Evolutionary conservation across 2,329 filamentous ascomycete genomes (phyloP), one percentile per base, ranked within the genome.

Genomic region (Ciborinia camelliae): DNA sequence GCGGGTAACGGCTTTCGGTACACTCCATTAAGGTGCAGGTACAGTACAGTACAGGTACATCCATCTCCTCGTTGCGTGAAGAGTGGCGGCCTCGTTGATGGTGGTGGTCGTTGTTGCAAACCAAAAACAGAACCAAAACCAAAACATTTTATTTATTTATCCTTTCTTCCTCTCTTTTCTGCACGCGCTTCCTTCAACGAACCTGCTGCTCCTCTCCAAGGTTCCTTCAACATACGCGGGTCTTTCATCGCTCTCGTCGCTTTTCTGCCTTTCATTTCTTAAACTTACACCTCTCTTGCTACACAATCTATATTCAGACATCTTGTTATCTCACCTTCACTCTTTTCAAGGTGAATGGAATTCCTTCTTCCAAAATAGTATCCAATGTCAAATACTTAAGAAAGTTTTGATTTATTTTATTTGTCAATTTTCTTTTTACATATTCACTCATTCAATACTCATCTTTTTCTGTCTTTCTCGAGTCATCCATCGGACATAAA

Each of bases 381-480:
- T 54, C 26, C 48, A 35, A 53, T 62, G 35, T 32, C 50, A 62
- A 43, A 67, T 70, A 73, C 69, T 72, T 72, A 72, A 71, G 70
- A 68, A 70, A 70, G 45, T 37, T 28, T 55, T 37, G n/a, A 47
- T 43, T 43, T 41, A 54, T 39, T 55, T 62, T 66, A 65, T 65
- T 64, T 60, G 66, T 65, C 63, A 66, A 67, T 47, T 58, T 65
- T 37, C 55, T 65, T 52, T 52, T 63, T 66, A 54, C 52, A 66
- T 39, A 23, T 62, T 62, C 59, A 66, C 54, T 52, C 48, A 37
- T 66, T 65, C 51, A 47, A 26, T 54, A 62, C 48, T 47, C 28
- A 43, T 35, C 39, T 37, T 47, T 32, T 28, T 35, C 20, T 6
- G 18, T 35, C 30, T 15, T 10, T 62, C 23, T 55, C 2, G 10